A percentile compares a stretch with the other conserved stretches of the same genome.
Evolutionary conservation across 2,329 filamentous ascomycete species (phyloP).

Genomic region (Claviceps arundinis): DNA sequence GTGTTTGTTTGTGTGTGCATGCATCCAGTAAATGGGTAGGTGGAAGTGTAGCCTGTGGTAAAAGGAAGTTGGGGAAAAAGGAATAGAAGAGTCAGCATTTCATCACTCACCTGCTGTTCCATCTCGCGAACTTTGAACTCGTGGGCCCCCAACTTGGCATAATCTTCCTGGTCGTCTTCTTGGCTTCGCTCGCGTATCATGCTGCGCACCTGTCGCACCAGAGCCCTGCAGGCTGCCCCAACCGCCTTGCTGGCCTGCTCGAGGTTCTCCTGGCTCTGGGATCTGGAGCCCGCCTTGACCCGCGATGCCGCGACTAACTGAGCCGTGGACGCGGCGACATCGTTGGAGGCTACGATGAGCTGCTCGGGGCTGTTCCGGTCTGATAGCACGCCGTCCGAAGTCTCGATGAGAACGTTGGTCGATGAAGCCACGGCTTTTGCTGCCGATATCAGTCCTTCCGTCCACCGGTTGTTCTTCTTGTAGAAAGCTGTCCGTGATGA

Average conservation of each 20-base stretch:
- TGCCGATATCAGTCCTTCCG: constrained; percentile 90
- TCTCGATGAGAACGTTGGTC: constrained; percentile 95
- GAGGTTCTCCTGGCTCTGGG: constrained; percentile 83
- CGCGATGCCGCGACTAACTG: constrained; percentile 91
- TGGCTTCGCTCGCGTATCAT: constrained; percentile 81
- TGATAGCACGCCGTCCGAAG: constrained; percentile 86
- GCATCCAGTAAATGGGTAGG: too few species aligned
- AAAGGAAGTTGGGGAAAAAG: neutral
- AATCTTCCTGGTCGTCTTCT: constrained; percentile 77
- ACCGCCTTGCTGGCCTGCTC: constrained; percentile 90
- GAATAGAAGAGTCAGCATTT: neutral
- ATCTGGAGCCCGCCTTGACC: constrained; percentile 97
- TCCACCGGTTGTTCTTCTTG: constrained; percentile 99
- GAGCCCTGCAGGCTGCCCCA: constrained; percentile 68
- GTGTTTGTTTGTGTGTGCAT: too few species aligned
- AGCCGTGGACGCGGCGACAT: constrained; percentile 89
- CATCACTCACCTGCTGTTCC: constrained; percentile 78
- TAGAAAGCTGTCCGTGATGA: constrained; percentile 89
- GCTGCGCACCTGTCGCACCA: constrained; percentile 86
- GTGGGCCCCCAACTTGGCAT: constrained; percentile 73
- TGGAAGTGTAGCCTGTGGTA: too few species aligned
- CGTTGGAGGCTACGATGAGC: constrained; percentile 93
- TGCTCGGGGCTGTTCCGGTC: constrained; percentile 90
- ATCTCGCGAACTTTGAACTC: constrained; percentile 99
- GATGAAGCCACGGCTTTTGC: constrained; percentile 90